Percentiles rank a stretch among this genome's conserved stretches.
Conservation (phyloP, 2,329 filamentous ascomycete species). For the Trichoderma sp. region DNA sequence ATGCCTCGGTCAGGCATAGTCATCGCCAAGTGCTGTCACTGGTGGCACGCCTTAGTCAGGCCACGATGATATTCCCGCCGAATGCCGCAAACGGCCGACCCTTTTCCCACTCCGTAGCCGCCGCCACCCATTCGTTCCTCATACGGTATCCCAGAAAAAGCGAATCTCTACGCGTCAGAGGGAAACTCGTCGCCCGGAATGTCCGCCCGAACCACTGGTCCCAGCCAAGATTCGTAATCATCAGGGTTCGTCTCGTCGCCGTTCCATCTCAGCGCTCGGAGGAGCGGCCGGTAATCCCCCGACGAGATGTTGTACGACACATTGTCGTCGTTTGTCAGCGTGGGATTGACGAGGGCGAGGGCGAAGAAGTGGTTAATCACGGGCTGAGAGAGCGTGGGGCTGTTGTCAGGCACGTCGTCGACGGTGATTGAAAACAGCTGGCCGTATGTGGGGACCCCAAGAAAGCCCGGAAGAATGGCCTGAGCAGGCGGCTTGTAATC, state of each 20-base stretch:
- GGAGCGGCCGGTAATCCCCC: slow-evolving; percentile 8
- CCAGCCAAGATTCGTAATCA: slow-evolving; percentile 6
- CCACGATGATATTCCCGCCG: not conserved
- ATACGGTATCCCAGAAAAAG: not conserved
- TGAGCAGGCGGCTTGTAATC: not conserved
- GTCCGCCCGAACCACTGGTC: not conserved
- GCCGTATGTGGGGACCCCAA: not conserved
- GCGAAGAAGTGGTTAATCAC: not conserved
- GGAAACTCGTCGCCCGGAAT: not conserved
- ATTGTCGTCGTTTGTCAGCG: slow-evolving; percentile 4
- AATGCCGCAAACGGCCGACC: not conserved
- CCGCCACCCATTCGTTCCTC: not conserved
- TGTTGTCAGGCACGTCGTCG: not conserved
- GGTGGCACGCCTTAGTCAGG: not conserved
- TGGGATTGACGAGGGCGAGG: not conserved
- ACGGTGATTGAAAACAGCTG: not conserved
- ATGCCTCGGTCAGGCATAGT: not conserved
- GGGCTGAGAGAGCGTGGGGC: not conserved
- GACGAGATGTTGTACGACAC: not conserved
- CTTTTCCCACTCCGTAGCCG: not conserved
- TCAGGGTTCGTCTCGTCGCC: slow-evolving; percentile 2
- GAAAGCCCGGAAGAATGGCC: not conserved
- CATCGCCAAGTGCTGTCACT: not conserved
- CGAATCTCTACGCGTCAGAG: not conserved
- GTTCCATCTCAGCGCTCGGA: not conserved